phyloP scores from a whole-genome alignment of 495 filamentous ascomycete species.

The Neurospora pannonica region DNA sequence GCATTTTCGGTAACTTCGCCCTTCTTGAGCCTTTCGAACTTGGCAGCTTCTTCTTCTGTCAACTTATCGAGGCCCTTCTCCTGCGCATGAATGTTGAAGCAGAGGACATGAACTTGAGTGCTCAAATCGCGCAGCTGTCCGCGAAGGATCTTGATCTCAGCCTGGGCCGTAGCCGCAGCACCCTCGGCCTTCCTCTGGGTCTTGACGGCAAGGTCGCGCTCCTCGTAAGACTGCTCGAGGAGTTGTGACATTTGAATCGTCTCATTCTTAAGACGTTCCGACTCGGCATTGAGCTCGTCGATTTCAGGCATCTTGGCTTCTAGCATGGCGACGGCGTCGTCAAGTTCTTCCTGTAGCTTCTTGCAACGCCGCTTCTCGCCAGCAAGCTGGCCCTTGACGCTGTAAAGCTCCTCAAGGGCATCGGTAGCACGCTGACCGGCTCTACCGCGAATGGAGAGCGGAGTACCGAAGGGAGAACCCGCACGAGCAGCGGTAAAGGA shows the following conservation, averaged over 20 bases:
- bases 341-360: slow-evolving; percentile 61
- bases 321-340: slow-evolving; percentile 64
- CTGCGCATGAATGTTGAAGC: slow-evolving; percentile 67
- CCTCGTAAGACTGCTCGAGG: slow-evolving; percentile 49
- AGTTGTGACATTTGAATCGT: slow-evolving; percentile 71
- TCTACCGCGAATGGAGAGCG: slow-evolving; percentile 39
- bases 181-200: slow-evolving; percentile 63
- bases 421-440: slow-evolving; percentile 37
- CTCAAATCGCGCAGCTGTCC: slow-evolving; percentile 87
- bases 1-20: slow-evolving; percentile 52
- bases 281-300: slow-evolving; percentile 56
- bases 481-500: slow-evolving; percentile 30
- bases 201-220: slow-evolving; percentile 48
- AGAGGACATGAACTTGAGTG: slow-evolving; percentile 76
- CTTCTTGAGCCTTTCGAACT: slow-evolving; percentile 63
- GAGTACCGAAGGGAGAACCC: slow-evolving; percentile 43
- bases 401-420: slow-evolving; percentile 44
- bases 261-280: slow-evolving; percentile 58
- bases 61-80: slow-evolving; percentile 72
- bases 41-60: slow-evolving; percentile 49
- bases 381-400: slow-evolving; percentile 42
- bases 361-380: slow-evolving; percentile 61
- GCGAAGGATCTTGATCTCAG: slow-evolving; percentile 69
- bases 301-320: slow-evolving; percentile 63
- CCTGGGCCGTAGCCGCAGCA: slow-evolving; percentile 56